These are phyloP conservation scores for Scheffersomyces titani DNA, from an alignment of 1,139 yeast species.

Conservation along the genomic window DNA sequence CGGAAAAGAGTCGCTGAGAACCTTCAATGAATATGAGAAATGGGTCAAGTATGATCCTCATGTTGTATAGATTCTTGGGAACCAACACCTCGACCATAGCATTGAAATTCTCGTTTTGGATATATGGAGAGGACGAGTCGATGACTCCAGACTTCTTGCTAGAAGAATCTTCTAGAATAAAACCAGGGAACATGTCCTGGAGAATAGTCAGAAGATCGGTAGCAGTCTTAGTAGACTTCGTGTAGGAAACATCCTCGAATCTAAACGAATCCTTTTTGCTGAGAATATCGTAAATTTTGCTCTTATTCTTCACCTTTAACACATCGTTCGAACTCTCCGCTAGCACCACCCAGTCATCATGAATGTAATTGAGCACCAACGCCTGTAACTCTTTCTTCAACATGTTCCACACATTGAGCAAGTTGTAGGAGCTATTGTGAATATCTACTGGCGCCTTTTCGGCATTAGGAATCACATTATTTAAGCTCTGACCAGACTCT, in stretches of 20 bases:
- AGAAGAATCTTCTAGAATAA: constrained; percentile 34
- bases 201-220: constrained; percentile 48
- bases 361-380: constrained; percentile 59
- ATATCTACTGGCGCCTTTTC: background rate
- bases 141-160: constrained; percentile 10
- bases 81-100: constrained; percentile 68
- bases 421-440: constrained; percentile 21
- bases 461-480: background rate
- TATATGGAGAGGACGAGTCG: constrained; percentile 45
- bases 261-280: constrained; percentile 41
- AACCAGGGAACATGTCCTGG: constrained; percentile 65
- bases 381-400: constrained; percentile 59
- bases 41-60: constrained; percentile 70
- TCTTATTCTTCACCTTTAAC: constrained; percentile 3
- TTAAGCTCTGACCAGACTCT: background rate
- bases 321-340: constrained; percentile 1
- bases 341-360: constrained; percentile 16
- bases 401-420: constrained; percentile 58
- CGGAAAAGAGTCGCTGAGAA: constrained; percentile 33
- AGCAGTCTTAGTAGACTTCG: constrained; percentile 35
- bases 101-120: constrained; percentile 56
- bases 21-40: constrained; percentile 59
- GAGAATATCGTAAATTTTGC: constrained; percentile 23
- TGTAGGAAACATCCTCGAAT: constrained; percentile 47
- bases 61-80: constrained; percentile 76